These are phyloP conservation scores for Fusarium newnesense DNA, from an alignment of 2,329 filamentous ascomycete species.

Conservation along the genomic window DNA sequence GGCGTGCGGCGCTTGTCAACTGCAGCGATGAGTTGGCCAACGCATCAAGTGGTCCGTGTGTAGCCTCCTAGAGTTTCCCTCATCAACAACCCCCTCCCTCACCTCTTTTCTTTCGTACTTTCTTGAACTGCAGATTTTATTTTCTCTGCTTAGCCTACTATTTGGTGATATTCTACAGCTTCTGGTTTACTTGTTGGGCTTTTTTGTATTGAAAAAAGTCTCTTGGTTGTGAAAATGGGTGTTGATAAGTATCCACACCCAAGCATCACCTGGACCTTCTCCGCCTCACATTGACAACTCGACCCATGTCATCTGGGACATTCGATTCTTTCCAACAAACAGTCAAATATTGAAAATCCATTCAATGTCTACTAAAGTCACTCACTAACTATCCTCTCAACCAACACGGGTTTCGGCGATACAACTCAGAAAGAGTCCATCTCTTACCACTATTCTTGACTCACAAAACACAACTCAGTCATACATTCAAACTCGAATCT, in stretches of 20 bases:
- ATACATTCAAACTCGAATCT: neutral
- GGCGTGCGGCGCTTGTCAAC: constrained; percentile 48
- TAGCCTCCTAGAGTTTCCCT: constrained; percentile 47
- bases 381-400: neutral
- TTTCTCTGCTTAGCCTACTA: neutral
- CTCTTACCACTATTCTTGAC: neutral
- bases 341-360: neutral
- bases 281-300: constrained; percentile 33
- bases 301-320: constrained; percentile 30
- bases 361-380: neutral
- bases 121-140: constrained; percentile 7
- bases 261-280: constrained; percentile 32
- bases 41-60: constrained; percentile 56
- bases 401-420: neutral
- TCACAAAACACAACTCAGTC: constrained; percentile 6
- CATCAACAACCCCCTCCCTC: constrained; percentile 43
- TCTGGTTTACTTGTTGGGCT: neutral
- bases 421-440: neutral
- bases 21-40: constrained; percentile 59
- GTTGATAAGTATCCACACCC: constrained; percentile 37
- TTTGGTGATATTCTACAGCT: neutral
- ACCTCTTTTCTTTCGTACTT: constrained; percentile 28
- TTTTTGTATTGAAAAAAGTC: constrained; percentile 4
- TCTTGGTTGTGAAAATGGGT: constrained; percentile 10
- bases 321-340: neutral